These are phyloP conservation scores for Fusarium hainanense DNA, from an alignment of 2,329 filamentous ascomycete species.

Conservation along the genomic window DNA sequence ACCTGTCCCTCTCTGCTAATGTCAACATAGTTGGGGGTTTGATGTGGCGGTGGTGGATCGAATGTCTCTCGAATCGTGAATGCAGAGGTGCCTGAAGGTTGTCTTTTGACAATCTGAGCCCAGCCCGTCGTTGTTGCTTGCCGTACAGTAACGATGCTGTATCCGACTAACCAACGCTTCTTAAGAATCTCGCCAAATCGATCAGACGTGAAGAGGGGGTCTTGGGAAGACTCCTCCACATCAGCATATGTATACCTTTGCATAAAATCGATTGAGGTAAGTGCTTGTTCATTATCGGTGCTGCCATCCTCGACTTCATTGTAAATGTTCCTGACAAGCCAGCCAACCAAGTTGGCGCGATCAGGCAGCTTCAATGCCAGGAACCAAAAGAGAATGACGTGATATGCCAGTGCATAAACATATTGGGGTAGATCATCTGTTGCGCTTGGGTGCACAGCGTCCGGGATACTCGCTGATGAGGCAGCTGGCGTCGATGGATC, in stretches of 20 bases:
- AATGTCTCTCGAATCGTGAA: constrained; percentile 71
- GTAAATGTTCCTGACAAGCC: constrained; percentile 90
- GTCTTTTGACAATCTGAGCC: constrained; percentile 76
- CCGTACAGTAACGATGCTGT: constrained; percentile 79
- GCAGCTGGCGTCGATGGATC: constrained; percentile 53
- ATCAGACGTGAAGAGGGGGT: constrained; percentile 72
- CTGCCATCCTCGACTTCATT: constrained; percentile 78
- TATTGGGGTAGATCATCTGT: constrained; percentile 89
- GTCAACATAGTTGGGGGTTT: constrained; percentile 61
- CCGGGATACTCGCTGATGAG: constrained; percentile 28
- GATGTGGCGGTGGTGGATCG: constrained; percentile 67
- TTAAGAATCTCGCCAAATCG: constrained; percentile 74
- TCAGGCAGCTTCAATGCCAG: constrained; percentile 87
- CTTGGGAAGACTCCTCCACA: constrained; percentile 78
- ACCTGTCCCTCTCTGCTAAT: constrained; percentile 62
- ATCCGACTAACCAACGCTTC: constrained; percentile 78
- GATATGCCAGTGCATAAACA: constrained; percentile 91
- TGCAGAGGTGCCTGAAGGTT: constrained; percentile 74
- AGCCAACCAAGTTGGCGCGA: constrained; percentile 83
- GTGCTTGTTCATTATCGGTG: constrained; percentile 87
- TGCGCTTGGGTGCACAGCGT: constrained; percentile 43
- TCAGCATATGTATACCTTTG: constrained; percentile 88
- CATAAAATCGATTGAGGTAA: constrained; percentile 96
- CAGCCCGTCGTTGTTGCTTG: constrained; percentile 74
- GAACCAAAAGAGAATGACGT: constrained; percentile 98